Conservation (phyloP, 805 yeast genomes). For the Saccharomycopsis fodiens region DNA sequence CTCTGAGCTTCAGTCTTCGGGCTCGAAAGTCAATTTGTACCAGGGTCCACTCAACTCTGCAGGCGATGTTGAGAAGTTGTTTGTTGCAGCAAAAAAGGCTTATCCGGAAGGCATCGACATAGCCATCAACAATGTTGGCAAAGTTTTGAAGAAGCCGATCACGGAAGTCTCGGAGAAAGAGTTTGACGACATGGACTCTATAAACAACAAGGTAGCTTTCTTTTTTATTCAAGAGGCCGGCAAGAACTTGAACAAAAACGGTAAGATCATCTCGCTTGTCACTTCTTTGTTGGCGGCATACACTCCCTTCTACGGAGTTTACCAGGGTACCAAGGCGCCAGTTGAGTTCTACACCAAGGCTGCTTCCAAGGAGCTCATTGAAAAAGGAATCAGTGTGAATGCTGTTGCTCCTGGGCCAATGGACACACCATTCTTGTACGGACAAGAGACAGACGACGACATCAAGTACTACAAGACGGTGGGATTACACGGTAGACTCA, state of each 20-base stretch:
- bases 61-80: slow-evolving; percentile 35
- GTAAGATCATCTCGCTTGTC: slow-evolving; percentile 48
- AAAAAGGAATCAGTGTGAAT: slow-evolving; percentile 41
- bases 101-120: slow-evolving; percentile 45
- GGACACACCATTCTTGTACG: slow-evolving; percentile 60
- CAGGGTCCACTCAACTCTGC: slow-evolving; percentile 39
- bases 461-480: slow-evolving; percentile 49
- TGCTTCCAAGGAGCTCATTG: slow-evolving; percentile 45
- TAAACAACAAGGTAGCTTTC: slow-evolving; percentile 55
- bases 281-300: slow-evolving; percentile 64
- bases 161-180: slow-evolving; percentile 46
- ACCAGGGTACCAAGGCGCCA: slow-evolving; percentile 52
- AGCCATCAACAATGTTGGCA: slow-evolving; percentile 64
- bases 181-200: slow-evolving; percentile 43
- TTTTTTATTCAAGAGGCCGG: slow-evolving; percentile 54
- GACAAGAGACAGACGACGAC: slow-evolving; percentile 47
- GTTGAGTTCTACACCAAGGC: slow-evolving; percentile 47
- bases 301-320: slow-evolving; percentile 42
- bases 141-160: slow-evolving; percentile 55
- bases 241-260: slow-evolving; percentile 40
- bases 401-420: slow-evolving; percentile 61
- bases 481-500: slow-evolving; percentile 42
- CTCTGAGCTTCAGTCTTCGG: slow-evolving; percentile 25
- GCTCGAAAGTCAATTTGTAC: slow-evolving; percentile 33
- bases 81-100: slow-evolving; percentile 35